Evolutionary conservation across 75 land plant species (phyloP), one percentile per base, ranked within the genome.

Genomic region (Ceratopteris richardii): DNA sequence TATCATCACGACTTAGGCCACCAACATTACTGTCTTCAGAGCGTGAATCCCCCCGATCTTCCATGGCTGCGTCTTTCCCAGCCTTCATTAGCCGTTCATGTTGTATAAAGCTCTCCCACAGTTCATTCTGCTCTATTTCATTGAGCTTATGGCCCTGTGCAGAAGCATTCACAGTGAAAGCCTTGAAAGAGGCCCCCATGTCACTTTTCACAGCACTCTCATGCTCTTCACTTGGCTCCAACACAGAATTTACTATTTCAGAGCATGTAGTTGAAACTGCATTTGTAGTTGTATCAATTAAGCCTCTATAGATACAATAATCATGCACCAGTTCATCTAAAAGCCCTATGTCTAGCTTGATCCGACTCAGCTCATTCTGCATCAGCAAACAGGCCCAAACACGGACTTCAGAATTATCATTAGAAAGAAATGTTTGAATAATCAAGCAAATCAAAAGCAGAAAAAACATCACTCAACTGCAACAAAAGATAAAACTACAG

Each of bases 291-390:
- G 14, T 6, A 51, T 86, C 78, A 60, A 95, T 73, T 44, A 95
- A 80, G 0, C 97, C 99, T 68, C 92, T 87, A 59, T 95, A 95
- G 36, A 95, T 41, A 64, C 97, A 95, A 65, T 90, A 95, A 43
- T 90, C 97, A 43, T 65, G 81, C 33, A 95, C 93, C 53, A 95
- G 88, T 67, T 95, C 84, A 64, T 95, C 97, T 53, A 90, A 66
- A 50, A 78, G 25, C 20, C 80, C 56, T 36, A 75, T 41, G 62
- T 95, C 75, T 65, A 90, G 48, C 56, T 64, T 79, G 85, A 90
- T 82, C 42, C 93, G 78, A 60, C 97, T 82, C 58, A 95, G 66
- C 58, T 95, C 99, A 77, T 90, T 90, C 99, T 95, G 81, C 47
- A 17, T 67, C 14, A 40, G n/a, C n/a, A n/a, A 16, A 17, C 44